These are phyloP conservation scores for Myxozyma geophila DNA, from an alignment of 805 yeast genomes.

Conservation along the genomic window DNA sequence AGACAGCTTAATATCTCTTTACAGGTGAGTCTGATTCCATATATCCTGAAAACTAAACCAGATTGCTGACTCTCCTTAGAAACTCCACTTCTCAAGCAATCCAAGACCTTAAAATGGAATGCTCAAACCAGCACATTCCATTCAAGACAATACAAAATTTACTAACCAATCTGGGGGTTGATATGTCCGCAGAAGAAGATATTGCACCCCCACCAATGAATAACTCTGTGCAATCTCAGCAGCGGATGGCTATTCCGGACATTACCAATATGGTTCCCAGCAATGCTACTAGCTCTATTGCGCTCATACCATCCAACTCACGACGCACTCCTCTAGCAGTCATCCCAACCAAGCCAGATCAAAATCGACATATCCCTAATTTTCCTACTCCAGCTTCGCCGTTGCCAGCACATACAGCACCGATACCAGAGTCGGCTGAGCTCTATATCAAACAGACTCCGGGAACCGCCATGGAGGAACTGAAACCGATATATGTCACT, in stretches of 20 bases:
- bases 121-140: constrained; percentile 15
- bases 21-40: constrained; percentile 43
- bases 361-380: constrained; percentile 13
- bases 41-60: not conserved
- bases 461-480: constrained; percentile 49
- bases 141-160: not conserved
- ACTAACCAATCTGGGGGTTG: constrained; percentile 8
- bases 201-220: not conserved
- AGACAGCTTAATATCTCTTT: constrained; percentile 47
- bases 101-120: constrained; percentile 22
- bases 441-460: constrained; percentile 37
- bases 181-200: not conserved
- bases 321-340: constrained; percentile 24
- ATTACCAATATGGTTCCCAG: not conserved
- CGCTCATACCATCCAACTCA: not conserved
- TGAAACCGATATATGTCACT: constrained; percentile 45
- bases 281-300: not conserved
- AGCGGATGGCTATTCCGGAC: not conserved
- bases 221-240: not conserved
- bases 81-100: constrained; percentile 9
- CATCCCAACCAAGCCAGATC: constrained; percentile 17
- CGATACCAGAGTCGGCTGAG: constrained; percentile 11
- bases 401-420: not conserved
- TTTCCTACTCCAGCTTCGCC: not conserved
- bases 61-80: not conserved